Evolutionary conservation across 2,329 filamentous ascomycete species (phyloP), one percentile per base, ranked within the genome.

Genomic region (Tolypocladium album): DNA sequence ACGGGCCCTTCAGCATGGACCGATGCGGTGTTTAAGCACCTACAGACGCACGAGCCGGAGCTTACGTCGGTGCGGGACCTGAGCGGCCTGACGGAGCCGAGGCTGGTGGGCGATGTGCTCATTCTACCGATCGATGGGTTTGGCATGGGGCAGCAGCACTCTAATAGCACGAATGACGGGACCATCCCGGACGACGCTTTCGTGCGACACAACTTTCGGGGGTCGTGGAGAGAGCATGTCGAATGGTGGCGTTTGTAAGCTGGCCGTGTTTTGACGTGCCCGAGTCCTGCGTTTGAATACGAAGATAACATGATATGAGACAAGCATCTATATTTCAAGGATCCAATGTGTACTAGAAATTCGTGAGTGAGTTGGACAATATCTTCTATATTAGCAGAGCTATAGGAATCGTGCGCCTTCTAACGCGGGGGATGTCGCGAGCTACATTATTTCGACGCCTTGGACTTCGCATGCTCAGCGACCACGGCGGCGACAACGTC

Each of bases 401-500:
- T 2, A 43, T n/a, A 9, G 8, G 27, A 20, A n/a, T 20, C 17
- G 15, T 42, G 40, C 4, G 20, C 40, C 15, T n/a, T 4, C 20
- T n/a, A 3, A 9, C 36, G 17, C 40, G 2, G n/a, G 6, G 9
- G 17, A 43, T 6, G 20, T 8, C 7, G 20, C 20, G 7, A 11
- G 4, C 13, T 8, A 8, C 3, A 5, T 20, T 20, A 57, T 12
- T 13, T 39, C 1, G 56, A 42, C 22, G 47, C 24, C 27, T 53
- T 58, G 2, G 34, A 52, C 40, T 50, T 61, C 9, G 53, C 36
- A 47, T 67, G 56, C 24, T 65, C 60, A 17, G 68, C 69, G 8
- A 77, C 70, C 6, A 76, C 69, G 3, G 65, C 63, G 42, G 67
- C 66, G 3, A 81, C 70, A 5, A 76, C 74, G 15, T 69, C 62